These are phyloP conservation scores for Capsicum pubescens DNA, from an alignment of 257 asterid species.

Conservation along the genomic window DNA sequence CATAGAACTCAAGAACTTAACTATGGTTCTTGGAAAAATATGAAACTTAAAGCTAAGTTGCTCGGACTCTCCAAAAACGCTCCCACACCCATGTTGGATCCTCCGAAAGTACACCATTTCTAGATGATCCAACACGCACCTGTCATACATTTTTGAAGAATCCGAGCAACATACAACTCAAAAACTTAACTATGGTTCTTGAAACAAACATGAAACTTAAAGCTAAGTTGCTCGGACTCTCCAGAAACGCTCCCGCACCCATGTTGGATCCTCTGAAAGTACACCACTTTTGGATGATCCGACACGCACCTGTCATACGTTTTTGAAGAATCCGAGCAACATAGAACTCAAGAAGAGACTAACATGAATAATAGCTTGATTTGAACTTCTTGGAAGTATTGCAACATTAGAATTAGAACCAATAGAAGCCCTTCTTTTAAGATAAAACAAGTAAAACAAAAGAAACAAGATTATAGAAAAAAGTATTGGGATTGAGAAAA, in stretches of 20 bases:
- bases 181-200: neutral
- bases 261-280: neutral
- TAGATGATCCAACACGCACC: neutral
- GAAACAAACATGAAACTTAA: neutral
- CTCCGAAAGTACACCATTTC: too few relatives aligned
- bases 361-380: slow-evolving; percentile 27
- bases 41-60: neutral
- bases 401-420: slow-evolving; percentile 37
- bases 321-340: neutral
- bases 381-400: slow-evolving; percentile 40
- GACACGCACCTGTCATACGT: neutral
- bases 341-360: neutral
- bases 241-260: neutral
- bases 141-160: neutral
- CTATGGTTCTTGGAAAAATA: neutral
- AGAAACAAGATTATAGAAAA: slow-evolving; percentile 78
- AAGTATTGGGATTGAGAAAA: slow-evolving; percentile 84
- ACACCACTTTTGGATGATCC: too few relatives aligned
- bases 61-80: neutral
- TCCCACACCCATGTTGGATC: neutral
- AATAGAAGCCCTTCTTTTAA: slow-evolving; percentile 58
- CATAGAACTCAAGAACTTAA: neutral
- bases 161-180: neutral
- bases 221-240: neutral
- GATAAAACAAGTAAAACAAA: slow-evolving; percentile 79